Conservation (phyloP, 768 basidiomycete species). For the Lentinula sp. region DNA sequence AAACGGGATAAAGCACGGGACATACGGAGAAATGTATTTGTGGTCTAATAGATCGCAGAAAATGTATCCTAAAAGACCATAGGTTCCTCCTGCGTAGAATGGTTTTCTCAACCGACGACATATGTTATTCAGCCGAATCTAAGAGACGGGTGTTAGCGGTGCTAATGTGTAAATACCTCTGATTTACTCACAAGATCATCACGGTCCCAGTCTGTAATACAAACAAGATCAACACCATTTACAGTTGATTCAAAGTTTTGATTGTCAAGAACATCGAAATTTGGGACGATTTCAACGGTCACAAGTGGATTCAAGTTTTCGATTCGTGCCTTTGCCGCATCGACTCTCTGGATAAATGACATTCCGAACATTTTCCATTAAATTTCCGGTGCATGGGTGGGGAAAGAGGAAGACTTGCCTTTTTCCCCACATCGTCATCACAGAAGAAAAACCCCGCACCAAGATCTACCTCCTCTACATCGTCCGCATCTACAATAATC, state of each 20-base stretch:
- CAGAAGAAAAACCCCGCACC: conserved; percentile 92
- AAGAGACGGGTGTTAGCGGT: conserved; percentile 8
- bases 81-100: conserved; percentile 90
- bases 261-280: conserved; percentile 38
- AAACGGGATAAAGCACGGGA: conserved; percentile 7
- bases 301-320: conserved; percentile 93
- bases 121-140: conserved; percentile 78
- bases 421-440: conserved; percentile 87
- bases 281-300: conserved; percentile 61
- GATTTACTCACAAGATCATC: conserved; percentile 57
- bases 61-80: conserved; percentile 88
- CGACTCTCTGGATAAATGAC: conserved; percentile 58
- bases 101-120: conserved; percentile 71
- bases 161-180: conserved; percentile 7
- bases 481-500: conserved; percentile 73
- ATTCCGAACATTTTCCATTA: conserved; percentile 32
- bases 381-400: conserved; percentile 24
- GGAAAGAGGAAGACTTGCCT: conserved; percentile 43
- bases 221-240: conserved; percentile 73
- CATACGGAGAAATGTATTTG: conserved; percentile 82
- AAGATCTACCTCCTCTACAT: conserved; percentile 79
- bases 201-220: conserved; percentile 74
- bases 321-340: conserved; percentile 79
- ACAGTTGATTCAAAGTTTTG: conserved; percentile 54
- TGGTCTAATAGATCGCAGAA: conserved; percentile 90